Conservation (phyloP, 2,329 filamentous ascomycete genomes). For the Fusarium xylarioides region DNA sequence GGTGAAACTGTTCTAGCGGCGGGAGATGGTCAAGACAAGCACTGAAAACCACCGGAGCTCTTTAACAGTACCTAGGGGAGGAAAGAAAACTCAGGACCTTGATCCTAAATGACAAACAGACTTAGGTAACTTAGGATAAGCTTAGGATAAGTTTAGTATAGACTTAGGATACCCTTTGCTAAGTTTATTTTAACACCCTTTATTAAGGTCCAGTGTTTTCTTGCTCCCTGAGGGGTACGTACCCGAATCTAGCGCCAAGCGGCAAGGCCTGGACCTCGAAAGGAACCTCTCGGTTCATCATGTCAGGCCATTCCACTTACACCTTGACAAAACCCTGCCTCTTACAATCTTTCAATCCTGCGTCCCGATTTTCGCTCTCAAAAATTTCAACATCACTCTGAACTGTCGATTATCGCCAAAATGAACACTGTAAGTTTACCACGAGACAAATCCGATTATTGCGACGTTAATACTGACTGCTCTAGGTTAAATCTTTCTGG, state of each 20-base stretch:
- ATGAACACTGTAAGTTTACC: slow-evolving; percentile 65
- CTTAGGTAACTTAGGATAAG: neutral
- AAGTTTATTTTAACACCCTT: neutral
- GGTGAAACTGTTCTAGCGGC: slow-evolving; percentile 32
- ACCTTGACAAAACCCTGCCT: slow-evolving; percentile 38
- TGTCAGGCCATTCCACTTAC: slow-evolving; percentile 45
- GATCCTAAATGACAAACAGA: neutral
- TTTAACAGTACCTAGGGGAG: neutral
- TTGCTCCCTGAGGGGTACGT: slow-evolving; percentile 22
- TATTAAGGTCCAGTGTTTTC: neutral
- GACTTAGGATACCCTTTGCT: neutral
- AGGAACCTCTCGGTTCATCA: slow-evolving; percentile 34
- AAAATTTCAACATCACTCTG: slow-evolving; percentile 1
- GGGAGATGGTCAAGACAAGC: slow-evolving; percentile 7
- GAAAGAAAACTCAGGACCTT: neutral
- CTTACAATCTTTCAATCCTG: slow-evolving; percentile 29
- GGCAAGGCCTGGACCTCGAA: slow-evolving; percentile 35
- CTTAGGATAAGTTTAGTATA: neutral
- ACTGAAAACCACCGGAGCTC: neutral
- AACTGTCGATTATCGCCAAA: slow-evolving; percentile 31
- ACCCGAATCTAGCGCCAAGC: slow-evolving; percentile 29
- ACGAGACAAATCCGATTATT: neutral
- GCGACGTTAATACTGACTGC: slow-evolving; percentile 35
- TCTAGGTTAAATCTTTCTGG: slow-evolving; percentile 73
- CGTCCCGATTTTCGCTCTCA: slow-evolving; percentile 19